phyloP scores from a whole-genome alignment of 257 asterid species.

The Nicotiana knightiana region DNA sequence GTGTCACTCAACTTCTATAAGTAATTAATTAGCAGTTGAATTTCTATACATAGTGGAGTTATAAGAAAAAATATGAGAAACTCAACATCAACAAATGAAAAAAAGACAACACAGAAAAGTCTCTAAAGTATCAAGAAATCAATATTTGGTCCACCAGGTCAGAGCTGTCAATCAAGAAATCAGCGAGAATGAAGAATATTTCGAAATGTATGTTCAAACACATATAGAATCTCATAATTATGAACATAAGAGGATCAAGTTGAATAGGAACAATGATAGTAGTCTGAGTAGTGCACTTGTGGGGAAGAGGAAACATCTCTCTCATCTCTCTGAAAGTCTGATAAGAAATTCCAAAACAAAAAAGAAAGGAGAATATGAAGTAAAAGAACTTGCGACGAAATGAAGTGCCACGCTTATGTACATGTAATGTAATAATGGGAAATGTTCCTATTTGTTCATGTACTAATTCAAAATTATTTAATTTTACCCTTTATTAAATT shows the following conservation, averaged over 20 bases:
- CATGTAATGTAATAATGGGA: no score
- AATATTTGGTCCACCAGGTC: not conserved
- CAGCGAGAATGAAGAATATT: not conserved
- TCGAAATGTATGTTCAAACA: not conserved
- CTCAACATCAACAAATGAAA: not conserved
- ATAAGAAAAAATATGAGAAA: not conserved
- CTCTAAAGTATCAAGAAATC: not conserved
- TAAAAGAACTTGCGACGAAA: not conserved
- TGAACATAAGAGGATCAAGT: not conserved
- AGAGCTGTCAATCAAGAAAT: not conserved
- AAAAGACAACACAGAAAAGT: not conserved
- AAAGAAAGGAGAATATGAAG: not conserved
- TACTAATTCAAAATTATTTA: no score
- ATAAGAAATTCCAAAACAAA: not conserved
- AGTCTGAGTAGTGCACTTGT: constrained; percentile 1
- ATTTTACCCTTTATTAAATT: no score
- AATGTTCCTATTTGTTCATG: no score
- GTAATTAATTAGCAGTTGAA: not conserved
- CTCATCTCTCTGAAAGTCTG: not conserved
- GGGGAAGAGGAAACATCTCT: constrained; percentile 8
- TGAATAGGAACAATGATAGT: not conserved
- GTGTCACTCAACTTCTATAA: not conserved
- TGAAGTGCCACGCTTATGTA: no score
- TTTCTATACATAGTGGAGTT: not conserved
- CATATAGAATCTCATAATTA: not conserved